These are phyloP conservation scores for Boletus edulis DNA, from an alignment of 768 basidiomycete species.

Conservation along the genomic window DNA sequence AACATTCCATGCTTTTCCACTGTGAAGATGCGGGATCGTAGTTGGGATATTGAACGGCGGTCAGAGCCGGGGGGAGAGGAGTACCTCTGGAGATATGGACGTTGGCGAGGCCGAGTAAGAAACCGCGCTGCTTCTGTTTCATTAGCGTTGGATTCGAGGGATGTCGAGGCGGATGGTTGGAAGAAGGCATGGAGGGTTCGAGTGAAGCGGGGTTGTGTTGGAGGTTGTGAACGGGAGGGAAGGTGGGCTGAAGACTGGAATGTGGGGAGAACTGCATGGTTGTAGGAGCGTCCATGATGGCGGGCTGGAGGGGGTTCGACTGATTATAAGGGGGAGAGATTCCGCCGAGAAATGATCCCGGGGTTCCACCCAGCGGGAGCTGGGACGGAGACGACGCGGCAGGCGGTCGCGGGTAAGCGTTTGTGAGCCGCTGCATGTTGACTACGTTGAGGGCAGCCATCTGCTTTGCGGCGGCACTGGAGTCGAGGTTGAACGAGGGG, in stretches of 20 bases:
- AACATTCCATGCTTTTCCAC: slow-evolving; percentile 66
- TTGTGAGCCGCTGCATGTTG: slow-evolving; percentile 47
- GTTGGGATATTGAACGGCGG: slow-evolving; percentile 52
- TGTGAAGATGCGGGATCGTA: slow-evolving; percentile 63
- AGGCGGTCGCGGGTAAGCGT: slow-evolving; percentile 48
- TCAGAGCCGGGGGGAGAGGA: slow-evolving; percentile 77
- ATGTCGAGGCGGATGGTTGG: slow-evolving; percentile 38
- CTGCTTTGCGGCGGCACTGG: slow-evolving; percentile 71
- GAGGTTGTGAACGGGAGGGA: slow-evolving; percentile 36
- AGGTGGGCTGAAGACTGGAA: slow-evolving; percentile 45
- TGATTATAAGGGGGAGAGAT: slow-evolving; percentile 37
- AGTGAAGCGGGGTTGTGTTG: slow-evolving; percentile 37
- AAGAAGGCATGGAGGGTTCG: slow-evolving; percentile 44
- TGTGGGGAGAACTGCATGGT: slow-evolving; percentile 44
- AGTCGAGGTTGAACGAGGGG: slow-evolving; percentile 56
- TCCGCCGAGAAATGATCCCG: slow-evolving; percentile 68
- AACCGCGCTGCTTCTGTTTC: slow-evolving; percentile 57
- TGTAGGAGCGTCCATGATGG: slow-evolving; percentile 38
- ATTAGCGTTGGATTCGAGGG: slow-evolving; percentile 33
- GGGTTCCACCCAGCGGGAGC: slow-evolving; percentile 48
- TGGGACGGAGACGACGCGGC: slow-evolving; percentile 36
- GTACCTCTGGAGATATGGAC: slow-evolving; percentile 54
- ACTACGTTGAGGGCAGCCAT: slow-evolving; percentile 74
- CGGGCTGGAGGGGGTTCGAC: slow-evolving; percentile 34
- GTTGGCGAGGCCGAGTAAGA: slow-evolving; percentile 58